These are phyloP conservation scores for Rehmannia glutinosa DNA, from an alignment of 257 asterid species.

Conservation along the genomic window DNA sequence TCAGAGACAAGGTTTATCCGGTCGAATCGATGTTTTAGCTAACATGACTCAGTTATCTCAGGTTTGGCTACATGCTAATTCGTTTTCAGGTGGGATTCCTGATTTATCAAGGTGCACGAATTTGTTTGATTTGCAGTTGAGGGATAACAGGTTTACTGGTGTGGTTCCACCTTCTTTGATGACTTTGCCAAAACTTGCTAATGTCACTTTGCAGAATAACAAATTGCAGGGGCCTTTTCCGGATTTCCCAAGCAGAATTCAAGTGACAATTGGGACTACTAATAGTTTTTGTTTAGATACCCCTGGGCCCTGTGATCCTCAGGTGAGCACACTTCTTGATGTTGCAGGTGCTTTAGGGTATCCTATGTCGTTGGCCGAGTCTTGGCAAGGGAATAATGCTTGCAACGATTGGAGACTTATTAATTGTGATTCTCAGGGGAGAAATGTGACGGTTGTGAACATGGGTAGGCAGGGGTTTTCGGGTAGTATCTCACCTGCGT, in stretches of 20 bases:
- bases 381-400: conserved; percentile 79
- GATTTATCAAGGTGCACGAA: conserved; percentile 65
- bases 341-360: conserved; percentile 74
- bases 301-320: conserved; percentile 86
- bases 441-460: conserved; percentile 54
- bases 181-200: conserved; percentile 43
- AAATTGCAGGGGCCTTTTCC: conserved; percentile 79
- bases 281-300: conserved; percentile 58
- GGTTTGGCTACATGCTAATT: conserved; percentile 80
- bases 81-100: conserved; percentile 74
- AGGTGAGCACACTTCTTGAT: conserved; percentile 67
- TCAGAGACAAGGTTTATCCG: conserved; percentile 57
- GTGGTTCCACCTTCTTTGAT: conserved; percentile 55
- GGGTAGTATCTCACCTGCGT: conserved; percentile 73
- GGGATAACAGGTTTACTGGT: conserved; percentile 81
- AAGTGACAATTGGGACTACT: conserved; percentile 24
- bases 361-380: conserved; percentile 62
- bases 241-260: conserved; percentile 31
- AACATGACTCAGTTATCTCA: conserved; percentile 60
- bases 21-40: conserved; percentile 53
- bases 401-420: conserved; percentile 61
- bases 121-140: conserved; percentile 70
- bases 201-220: conserved; percentile 64
- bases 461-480: conserved; percentile 49
- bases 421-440: conserved; percentile 56